phyloP scores from a whole-genome alignment of 345 rosid species.

The Brassica napus region DNA sequence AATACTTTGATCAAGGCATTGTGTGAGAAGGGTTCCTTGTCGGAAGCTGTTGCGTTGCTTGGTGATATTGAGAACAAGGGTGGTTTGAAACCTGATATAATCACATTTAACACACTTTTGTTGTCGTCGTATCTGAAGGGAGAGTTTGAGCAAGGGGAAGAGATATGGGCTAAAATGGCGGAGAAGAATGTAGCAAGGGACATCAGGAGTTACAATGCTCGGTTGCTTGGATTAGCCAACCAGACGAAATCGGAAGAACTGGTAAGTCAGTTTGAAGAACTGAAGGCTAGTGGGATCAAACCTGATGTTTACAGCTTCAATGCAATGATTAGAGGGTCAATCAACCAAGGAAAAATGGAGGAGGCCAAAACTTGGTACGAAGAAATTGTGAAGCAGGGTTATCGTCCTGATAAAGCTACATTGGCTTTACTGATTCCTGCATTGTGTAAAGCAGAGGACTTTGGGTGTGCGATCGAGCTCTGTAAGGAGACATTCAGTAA shows the following conservation, averaged over 20 bases:
- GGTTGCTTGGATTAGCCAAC: slow-evolving; percentile 54
- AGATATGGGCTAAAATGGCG: not conserved
- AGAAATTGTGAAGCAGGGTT: slow-evolving; percentile 44
- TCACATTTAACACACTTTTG: slow-evolving; percentile 51
- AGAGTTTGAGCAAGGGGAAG: not conserved
- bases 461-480: not conserved
- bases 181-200: slow-evolving; percentile 43
- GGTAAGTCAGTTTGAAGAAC: slow-evolving; percentile 42
- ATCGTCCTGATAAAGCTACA: slow-evolving; percentile 40
- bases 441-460: slow-evolving; percentile 16
- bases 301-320: slow-evolving; percentile 55
- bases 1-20: slow-evolving; percentile 61
- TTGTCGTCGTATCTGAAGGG: slow-evolving; percentile 34
- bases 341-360: slow-evolving; percentile 45
- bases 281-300: slow-evolving; percentile 46
- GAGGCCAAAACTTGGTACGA: slow-evolving; percentile 54
- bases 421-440: slow-evolving; percentile 49
- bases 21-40: slow-evolving; percentile 53
- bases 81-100: slow-evolving; percentile 44
- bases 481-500: not conserved
- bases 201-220: slow-evolving; percentile 58
- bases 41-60: slow-evolving; percentile 45
- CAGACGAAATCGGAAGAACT: slow-evolving; percentile 48
- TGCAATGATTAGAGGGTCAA: slow-evolving; percentile 61
- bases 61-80: slow-evolving; percentile 54